Percentiles rank a stretch among this genome's conserved stretches.
Conservation (phyloP, 179 eudicot species). For the Spergularia azorica region DNA sequence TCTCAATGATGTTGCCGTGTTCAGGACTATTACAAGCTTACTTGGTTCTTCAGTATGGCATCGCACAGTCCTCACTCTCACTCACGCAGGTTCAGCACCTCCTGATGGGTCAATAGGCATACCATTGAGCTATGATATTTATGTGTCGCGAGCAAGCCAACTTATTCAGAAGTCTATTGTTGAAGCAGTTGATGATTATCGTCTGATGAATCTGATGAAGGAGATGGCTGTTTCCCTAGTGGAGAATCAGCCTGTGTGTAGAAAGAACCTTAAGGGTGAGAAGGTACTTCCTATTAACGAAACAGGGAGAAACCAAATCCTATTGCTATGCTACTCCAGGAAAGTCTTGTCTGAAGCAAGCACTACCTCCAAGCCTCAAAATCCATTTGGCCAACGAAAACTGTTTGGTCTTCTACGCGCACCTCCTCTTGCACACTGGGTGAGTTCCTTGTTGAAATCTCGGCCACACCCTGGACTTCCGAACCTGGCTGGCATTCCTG, state of each 20-base stretch:
- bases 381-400: slow-evolving; percentile 60
- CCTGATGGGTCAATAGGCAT: slow-evolving; percentile 84
- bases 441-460: slow-evolving; percentile 72
- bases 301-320: slow-evolving; percentile 70
- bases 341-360: slow-evolving; percentile 79
- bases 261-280: slow-evolving; percentile 76
- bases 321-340: slow-evolving; percentile 71
- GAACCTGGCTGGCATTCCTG: slow-evolving; percentile 74
- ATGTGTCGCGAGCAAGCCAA: slow-evolving; percentile 69
- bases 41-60: slow-evolving; percentile 76
- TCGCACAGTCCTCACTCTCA: slow-evolving; percentile 67
- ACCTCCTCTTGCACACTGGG: slow-evolving; percentile 70
- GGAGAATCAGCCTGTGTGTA: slow-evolving; percentile 76
- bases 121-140: slow-evolving; percentile 72
- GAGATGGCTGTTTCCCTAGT: slow-evolving; percentile 78
- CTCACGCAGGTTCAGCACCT: slow-evolving; percentile 83
- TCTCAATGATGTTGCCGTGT: slow-evolving; percentile 71
- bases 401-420: slow-evolving; percentile 72
- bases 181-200: slow-evolving; percentile 68
- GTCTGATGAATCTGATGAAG: slow-evolving; percentile 70
- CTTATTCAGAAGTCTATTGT: slow-evolving; percentile 76
- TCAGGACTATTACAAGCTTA: slow-evolving; percentile 57
- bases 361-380: slow-evolving; percentile 59
- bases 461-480: slow-evolving; percentile 76
- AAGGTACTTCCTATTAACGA: slow-evolving; percentile 86